Percentiles rank a stretch among this genome's conserved stretches.
These are phyloP conservation scores for Yamadazyma dushanensis DNA, from an alignment of 1,139 yeast genomes.

Conservation along the genomic window DNA sequence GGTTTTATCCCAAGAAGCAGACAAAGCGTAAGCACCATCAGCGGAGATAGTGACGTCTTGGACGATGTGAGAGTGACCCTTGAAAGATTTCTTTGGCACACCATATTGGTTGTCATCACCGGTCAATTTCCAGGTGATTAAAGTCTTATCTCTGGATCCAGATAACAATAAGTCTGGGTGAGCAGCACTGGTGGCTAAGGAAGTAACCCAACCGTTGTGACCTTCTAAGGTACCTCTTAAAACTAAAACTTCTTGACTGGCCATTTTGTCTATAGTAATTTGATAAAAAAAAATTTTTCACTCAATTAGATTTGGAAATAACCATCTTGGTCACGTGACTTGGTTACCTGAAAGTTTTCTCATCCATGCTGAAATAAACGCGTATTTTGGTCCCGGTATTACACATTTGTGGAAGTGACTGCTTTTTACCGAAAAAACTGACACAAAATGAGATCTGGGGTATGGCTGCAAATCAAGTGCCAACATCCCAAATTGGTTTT, in stretches of 20 bases:
- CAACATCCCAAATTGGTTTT: too few species aligned
- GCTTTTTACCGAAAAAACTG: slow-evolving; percentile 13
- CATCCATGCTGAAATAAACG: slow-evolving; percentile 13
- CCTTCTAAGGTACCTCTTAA: slow-evolving; percentile 99
- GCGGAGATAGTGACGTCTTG: slow-evolving; percentile 98
- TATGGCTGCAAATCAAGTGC: too few species aligned
- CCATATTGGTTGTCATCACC: slow-evolving; percentile 95
- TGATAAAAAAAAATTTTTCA: slow-evolving; percentile 17
- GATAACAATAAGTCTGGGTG: slow-evolving; percentile 98
- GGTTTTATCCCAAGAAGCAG: slow-evolving; percentile 99
- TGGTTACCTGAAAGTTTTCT: not conserved
- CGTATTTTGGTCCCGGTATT: slow-evolving; percentile 15
- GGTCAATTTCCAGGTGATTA: slow-evolving; percentile 98
- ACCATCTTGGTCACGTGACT: slow-evolving; percentile 3
- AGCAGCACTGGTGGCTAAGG: slow-evolving; percentile 97
- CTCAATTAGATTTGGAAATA: slow-evolving; percentile 4
- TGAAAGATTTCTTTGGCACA: slow-evolving; percentile 95
- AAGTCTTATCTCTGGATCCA: slow-evolving; percentile 98
- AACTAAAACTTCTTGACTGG: slow-evolving; percentile 92
- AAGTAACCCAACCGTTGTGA: slow-evolving; percentile 88
- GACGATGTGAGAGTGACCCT: slow-evolving; percentile 99
- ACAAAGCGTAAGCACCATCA: slow-evolving; percentile 97
- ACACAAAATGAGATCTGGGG: slow-evolving; percentile 2
- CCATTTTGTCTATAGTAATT: slow-evolving; percentile 37
- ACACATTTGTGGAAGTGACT: slow-evolving; percentile 13